Evolutionary conservation across 768 basidiomycete genomes (phyloP).

Genomic region (Macrocybe gigantea): DNA sequence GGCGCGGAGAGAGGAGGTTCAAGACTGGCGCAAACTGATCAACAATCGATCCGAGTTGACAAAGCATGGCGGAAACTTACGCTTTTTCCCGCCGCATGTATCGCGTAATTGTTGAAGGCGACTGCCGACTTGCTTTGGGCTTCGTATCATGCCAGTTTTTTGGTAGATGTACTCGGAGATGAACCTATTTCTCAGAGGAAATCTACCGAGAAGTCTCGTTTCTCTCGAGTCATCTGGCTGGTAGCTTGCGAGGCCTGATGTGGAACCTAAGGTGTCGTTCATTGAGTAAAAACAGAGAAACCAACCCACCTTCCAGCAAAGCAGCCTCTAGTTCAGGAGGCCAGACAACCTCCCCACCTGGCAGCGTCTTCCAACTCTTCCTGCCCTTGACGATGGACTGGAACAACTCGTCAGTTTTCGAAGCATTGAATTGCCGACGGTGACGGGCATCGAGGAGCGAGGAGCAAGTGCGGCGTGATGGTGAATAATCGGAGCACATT

Average conservation of each 20-base stretch:
- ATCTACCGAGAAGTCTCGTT: slow-evolving; percentile 66
- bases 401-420: slow-evolving; percentile 51
- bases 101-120: slow-evolving; percentile 76
- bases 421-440: slow-evolving; percentile 22
- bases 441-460: slow-evolving; percentile 15
- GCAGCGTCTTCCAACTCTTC: slow-evolving; percentile 72
- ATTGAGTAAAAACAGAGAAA: slow-evolving; percentile 1
- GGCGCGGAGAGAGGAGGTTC: slow-evolving; percentile 37
- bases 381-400: slow-evolving; percentile 61
- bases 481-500: background rate
- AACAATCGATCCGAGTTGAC: slow-evolving; percentile 3
- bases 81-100: slow-evolving; percentile 63
- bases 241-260: slow-evolving; percentile 62
- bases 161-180: slow-evolving; percentile 72
- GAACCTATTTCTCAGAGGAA: slow-evolving; percentile 75
- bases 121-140: slow-evolving; percentile 77
- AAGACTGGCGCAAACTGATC: slow-evolving; percentile 28
- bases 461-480: slow-evolving; percentile 8
- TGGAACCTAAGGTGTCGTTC: slow-evolving; percentile 8
- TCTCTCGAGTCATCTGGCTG: slow-evolving; percentile 69
- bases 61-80: slow-evolving; percentile 35
- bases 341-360: slow-evolving; percentile 74
- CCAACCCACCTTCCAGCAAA: slow-evolving; percentile 57
- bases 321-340: slow-evolving; percentile 75
- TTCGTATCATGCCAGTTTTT: slow-evolving; percentile 63